phyloP scores from a whole-genome alignment of 2,329 filamentous ascomycete species.

The Pseudopithomyces chartarum region DNA sequence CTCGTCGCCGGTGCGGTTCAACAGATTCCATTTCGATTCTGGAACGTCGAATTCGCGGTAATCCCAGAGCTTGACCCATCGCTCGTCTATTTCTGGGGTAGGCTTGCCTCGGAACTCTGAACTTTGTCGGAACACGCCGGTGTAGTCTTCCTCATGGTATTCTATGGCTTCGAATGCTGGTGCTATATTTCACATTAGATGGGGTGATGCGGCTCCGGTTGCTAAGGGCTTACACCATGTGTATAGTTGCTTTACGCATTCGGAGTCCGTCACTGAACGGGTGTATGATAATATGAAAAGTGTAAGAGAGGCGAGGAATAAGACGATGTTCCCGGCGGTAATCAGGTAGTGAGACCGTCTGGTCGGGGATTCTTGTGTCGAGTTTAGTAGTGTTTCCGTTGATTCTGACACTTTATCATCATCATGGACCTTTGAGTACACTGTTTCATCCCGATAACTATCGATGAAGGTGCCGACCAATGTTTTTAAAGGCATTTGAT shows the following conservation, averaged over 20 bases:
- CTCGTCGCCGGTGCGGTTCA: conserved; percentile 1
- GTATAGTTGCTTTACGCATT: not conserved
- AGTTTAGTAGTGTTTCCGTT: not conserved
- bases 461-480: not conserved
- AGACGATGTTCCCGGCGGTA: not conserved
- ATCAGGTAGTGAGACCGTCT: not conserved
- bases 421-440: not conserved
- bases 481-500: not conserved
- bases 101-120: not conserved
- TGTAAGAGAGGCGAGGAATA: not conserved
- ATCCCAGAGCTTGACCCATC: conserved; percentile 3
- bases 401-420: not conserved
- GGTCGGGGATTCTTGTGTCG: not conserved
- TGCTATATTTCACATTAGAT: not conserved
- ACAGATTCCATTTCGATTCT: not conserved
- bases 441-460: not conserved
- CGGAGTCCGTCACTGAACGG: not conserved
- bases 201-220: not conserved
- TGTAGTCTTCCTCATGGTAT: conserved; percentile 1
- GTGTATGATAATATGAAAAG: not conserved
- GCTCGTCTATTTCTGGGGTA: not conserved
- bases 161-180: conserved; percentile 1
- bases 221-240: not conserved
- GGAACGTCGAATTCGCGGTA: conserved; percentile 1
- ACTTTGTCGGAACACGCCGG: not conserved